Conservation (phyloP, 306 rosid species). For the Hylodesmum podocarpum region DNA sequence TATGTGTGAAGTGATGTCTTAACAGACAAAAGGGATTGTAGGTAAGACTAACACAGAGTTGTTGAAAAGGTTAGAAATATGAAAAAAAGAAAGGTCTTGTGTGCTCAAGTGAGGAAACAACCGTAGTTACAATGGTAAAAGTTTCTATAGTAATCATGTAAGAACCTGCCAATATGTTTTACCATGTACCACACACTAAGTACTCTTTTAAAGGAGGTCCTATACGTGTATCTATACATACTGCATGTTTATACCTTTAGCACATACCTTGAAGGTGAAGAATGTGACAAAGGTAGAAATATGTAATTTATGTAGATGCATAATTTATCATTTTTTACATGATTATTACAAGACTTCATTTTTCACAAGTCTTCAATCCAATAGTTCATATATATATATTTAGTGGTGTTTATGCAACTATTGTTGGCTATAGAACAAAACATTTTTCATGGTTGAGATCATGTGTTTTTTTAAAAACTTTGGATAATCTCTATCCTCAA, state of each 20-base stretch:
- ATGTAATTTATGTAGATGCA: background rate
- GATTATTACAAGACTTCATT: background rate
- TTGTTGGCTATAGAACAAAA: background rate
- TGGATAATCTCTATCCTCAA: background rate
- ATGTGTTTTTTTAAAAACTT: background rate
- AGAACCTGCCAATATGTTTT: background rate
- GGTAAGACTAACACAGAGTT: conserved; percentile 39
- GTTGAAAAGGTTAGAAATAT: conserved; percentile 29
- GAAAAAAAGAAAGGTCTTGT: conserved; percentile 2
- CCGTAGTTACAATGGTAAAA: background rate
- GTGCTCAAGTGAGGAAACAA: conserved; percentile 3
- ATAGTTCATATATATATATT: background rate
- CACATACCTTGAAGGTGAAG: background rate
- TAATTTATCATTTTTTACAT: background rate
- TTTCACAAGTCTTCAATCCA: background rate
- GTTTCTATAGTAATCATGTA: background rate
- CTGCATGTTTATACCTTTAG: background rate
- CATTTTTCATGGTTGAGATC: background rate
- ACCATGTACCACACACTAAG: background rate
- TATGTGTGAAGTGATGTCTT: background rate
- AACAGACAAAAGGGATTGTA: conserved; percentile 26
- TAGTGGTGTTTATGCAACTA: background rate
- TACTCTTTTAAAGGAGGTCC: background rate
- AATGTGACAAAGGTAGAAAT: background rate
- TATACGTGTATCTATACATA: no score